Base-by-base conservation (phyloP, 225 moss, liverwort and hornwort species). In the Bryoerythrophyllum caledonicum region DNA sequence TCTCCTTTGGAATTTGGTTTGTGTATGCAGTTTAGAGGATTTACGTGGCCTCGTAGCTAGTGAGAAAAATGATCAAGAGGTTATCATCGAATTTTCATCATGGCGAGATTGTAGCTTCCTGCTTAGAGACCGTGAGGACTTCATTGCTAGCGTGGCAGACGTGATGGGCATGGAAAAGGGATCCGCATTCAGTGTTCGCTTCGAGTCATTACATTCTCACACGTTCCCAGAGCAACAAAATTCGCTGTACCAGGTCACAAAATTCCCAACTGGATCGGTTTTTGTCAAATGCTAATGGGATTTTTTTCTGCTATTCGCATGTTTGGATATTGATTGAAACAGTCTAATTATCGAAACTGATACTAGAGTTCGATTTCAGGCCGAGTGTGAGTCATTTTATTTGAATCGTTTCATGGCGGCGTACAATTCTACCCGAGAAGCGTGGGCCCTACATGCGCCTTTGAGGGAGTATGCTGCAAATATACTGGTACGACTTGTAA, bases 91-190 rank as follows among this genome's bases (percentile, higher is more conserved):
- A 84, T 92, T 97, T 5, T 90, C 90, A 73, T 88, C 91, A 59
- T 97, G 97, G 97, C 83, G 89, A 84, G 75, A 89, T 76, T 86
- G 89, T 26, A 82, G 85, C 48, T 97, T 93, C 65, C 74, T 88
- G 74, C 76, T 97, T 57, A 82, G 79, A 75, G 91, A 93, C 26
- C 91, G 92, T 72, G 89, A 94, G 55, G 89, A 97, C 77, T 97
- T 97, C 73, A 87, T 97, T 79, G 93, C 97, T 43, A 94, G 91
- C 78, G 65, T 97, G 69, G 87, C 91, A 40, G 91, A 89, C 64
- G 90, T 93, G 23, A 89, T 97, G 89, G 88, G 92, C 67, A 83
- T 86, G 66, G 90, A 85, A 71, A 97, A 83, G 84, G 90, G 91
- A 23, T 90, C 86, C 56, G 81, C 78, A 52, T 97, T 97, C 76